Conservation (phyloP, 805 yeast species). For the Saturnispora saitoi region DNA sequence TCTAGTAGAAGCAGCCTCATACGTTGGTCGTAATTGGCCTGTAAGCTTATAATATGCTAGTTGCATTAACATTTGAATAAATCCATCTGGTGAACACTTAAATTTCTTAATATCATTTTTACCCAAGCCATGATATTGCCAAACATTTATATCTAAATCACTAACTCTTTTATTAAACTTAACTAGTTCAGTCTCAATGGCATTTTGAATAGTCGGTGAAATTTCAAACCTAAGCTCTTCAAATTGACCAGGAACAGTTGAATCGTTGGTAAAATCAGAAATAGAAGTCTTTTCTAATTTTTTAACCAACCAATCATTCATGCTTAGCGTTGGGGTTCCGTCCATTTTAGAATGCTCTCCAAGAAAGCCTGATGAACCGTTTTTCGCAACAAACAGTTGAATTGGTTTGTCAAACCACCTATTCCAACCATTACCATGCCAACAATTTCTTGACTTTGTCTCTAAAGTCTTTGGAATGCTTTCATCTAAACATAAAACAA, state of each 20-base stretch:
- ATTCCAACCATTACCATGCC: conserved; percentile 95
- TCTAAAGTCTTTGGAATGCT: conserved; percentile 63
- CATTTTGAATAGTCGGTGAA: conserved; percentile 38
- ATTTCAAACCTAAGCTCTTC: conserved; percentile 48
- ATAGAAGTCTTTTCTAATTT: conserved; percentile 37
- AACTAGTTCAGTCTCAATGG: conserved; percentile 46
- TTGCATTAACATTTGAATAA: conserved; percentile 83
- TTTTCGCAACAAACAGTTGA: conserved; percentile 71
- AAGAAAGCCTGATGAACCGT: conserved; percentile 84
- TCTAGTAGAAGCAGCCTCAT: conserved; percentile 94
- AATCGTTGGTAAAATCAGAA: conserved; percentile 13
- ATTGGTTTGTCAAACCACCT: conserved; percentile 92
- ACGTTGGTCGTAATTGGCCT: conserved; percentile 79
- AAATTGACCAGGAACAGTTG: neutral
- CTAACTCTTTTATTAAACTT: conserved; percentile 48
- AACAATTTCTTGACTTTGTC: conserved; percentile 73
- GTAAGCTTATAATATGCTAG: conserved; percentile 79
- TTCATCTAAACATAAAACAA: conserved; percentile 74
- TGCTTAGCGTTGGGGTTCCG: conserved; percentile 87
- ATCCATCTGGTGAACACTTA: conserved; percentile 90
- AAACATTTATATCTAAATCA: conserved; percentile 65
- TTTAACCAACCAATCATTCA: conserved; percentile 67
- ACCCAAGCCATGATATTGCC: conserved; percentile 80
- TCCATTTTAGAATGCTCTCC: conserved; percentile 99
- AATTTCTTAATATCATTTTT: conserved; percentile 76